phyloP scores from a whole-genome alignment of 345 rosid genomes.

The Aethionema arabicum region DNA sequence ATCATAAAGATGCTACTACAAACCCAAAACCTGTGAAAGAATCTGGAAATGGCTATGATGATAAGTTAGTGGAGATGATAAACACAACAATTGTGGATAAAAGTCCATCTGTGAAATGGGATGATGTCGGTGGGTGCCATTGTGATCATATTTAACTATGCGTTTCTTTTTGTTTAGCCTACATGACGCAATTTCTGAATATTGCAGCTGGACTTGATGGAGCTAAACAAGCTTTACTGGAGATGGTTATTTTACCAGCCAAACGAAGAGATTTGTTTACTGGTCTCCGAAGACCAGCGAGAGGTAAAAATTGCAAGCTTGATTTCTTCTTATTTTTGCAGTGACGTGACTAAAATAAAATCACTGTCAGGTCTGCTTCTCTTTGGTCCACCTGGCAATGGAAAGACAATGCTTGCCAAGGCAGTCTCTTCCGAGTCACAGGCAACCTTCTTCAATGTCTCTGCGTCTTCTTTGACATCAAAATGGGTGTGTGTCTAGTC shows the following conservation, averaged over 20 bases:
- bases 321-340: constrained; percentile 16
- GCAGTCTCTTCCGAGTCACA: constrained; percentile 97
- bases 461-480: constrained; percentile 93
- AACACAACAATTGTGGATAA: constrained; percentile 86
- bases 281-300: constrained; percentile 92
- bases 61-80: constrained; percentile 84
- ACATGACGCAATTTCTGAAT: neutral
- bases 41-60: constrained; percentile 59
- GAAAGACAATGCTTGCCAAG: constrained; percentile 98
- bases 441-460: constrained; percentile 94
- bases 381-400: constrained; percentile 99
- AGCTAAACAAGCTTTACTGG: constrained; percentile 92
- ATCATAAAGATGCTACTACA: constrained; percentile 44
- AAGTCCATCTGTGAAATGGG: constrained; percentile 96
- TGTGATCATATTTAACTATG: constrained; percentile 7
- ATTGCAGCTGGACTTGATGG: constrained; percentile 89
- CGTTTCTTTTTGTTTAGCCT: neutral
- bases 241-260: constrained; percentile 95
- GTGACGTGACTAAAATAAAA: neutral
- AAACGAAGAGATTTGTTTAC: constrained; percentile 93
- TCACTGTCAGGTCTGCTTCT: constrained; percentile 70
- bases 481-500: constrained; percentile 66
- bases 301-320: constrained; percentile 51
- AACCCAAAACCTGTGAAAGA: constrained; percentile 55
- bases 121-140: constrained; percentile 79